Evolutionary conservation across 2,329 filamentous ascomycete genomes (phyloP).

Genomic region (Lachnellula suecica): DNA sequence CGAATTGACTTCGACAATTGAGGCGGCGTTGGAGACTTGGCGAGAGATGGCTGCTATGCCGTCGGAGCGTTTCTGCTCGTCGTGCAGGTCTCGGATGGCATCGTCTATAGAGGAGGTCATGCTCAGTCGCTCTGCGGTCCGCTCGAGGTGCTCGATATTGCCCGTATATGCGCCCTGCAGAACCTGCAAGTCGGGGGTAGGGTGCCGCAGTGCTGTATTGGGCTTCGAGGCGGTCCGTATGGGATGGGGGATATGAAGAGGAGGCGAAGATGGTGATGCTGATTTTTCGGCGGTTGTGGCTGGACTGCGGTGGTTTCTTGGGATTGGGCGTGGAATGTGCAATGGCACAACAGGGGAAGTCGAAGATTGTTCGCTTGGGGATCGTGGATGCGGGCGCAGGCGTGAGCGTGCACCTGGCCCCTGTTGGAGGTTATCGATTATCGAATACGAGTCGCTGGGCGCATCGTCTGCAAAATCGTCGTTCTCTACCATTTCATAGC

Average conservation of each 20-base stretch:
- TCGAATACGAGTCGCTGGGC: neutral
- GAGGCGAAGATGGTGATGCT: slow-evolving; percentile 5
- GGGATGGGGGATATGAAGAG: slow-evolving; percentile 17
- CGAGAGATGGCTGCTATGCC: slow-evolving; percentile 33
- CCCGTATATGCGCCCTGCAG: slow-evolving; percentile 60
- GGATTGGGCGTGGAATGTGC: slow-evolving; percentile 19
- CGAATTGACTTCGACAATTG: slow-evolving; percentile 69
- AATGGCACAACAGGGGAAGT: slow-evolving; percentile 6
- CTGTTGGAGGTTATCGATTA: too few relatives aligned
- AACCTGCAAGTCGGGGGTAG: slow-evolving; percentile 60
- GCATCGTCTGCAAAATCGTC: slow-evolving; percentile 19
- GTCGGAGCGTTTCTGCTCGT: slow-evolving; percentile 69
- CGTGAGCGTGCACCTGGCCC: neutral
- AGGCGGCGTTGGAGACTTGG: slow-evolving; percentile 49
- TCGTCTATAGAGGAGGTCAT: slow-evolving; percentile 73
- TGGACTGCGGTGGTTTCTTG: slow-evolving; percentile 15
- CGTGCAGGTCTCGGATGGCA: slow-evolving; percentile 72
- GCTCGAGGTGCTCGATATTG: slow-evolving; percentile 74
- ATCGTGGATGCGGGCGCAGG: slow-evolving; percentile 5
- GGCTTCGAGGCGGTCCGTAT: slow-evolving; percentile 20
- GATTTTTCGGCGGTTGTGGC: slow-evolving; percentile 18
- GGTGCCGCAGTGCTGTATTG: slow-evolving; percentile 47
- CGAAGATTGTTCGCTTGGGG: slow-evolving; percentile 1
- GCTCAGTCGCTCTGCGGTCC: slow-evolving; percentile 72
- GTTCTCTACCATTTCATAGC: slow-evolving; percentile 19